Evolutionary conservation across 2,329 filamentous ascomycete genomes (phyloP).

Genomic region (Xylariaceae sp.): DNA sequence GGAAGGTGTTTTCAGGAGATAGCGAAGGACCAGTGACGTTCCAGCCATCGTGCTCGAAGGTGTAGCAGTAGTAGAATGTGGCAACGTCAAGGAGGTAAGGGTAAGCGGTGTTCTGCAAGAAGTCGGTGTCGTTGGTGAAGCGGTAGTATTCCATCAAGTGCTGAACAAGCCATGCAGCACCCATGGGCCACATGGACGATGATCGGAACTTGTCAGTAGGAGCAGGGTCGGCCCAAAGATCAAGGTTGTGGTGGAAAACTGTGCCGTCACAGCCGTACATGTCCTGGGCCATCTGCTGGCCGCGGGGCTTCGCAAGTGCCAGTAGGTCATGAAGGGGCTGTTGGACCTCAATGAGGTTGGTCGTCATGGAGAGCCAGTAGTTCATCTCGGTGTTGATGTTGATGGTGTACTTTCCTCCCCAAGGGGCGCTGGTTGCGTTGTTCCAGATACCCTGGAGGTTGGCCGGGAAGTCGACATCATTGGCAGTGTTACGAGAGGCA

Average conservation of each 20-base stretch:
- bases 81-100: conserved; percentile 34
- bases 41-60: conserved; percentile 30
- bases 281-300: conserved; percentile 29
- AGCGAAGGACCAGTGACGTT: conserved; percentile 18
- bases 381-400: conserved; percentile 24
- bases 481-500: conserved; percentile 5
- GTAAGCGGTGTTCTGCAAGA: conserved; percentile 23
- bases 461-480: conserved; percentile 2
- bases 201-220: conserved; percentile 26
- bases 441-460: conserved; percentile 12
- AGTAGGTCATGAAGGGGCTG: conserved; percentile 35
- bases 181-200: conserved; percentile 36
- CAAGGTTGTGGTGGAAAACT: conserved; percentile 37
- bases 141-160: conserved; percentile 38
- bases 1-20: conserved; percentile 20
- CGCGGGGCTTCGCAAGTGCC: conserved; percentile 29
- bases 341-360: conserved; percentile 36
- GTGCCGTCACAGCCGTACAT: conserved; percentile 38
- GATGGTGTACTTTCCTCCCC: conserved; percentile 13
- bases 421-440: not conserved
- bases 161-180: conserved; percentile 37
- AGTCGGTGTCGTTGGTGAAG: conserved; percentile 31
- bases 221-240: conserved; percentile 37
- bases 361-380: conserved; percentile 28
- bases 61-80: conserved; percentile 37